A percentile compares a stretch with the other conserved stretches of the same genome.
Conservation (phyloP, 1,284 basidiomycete species). For the Fomes fomentarius region DNA sequence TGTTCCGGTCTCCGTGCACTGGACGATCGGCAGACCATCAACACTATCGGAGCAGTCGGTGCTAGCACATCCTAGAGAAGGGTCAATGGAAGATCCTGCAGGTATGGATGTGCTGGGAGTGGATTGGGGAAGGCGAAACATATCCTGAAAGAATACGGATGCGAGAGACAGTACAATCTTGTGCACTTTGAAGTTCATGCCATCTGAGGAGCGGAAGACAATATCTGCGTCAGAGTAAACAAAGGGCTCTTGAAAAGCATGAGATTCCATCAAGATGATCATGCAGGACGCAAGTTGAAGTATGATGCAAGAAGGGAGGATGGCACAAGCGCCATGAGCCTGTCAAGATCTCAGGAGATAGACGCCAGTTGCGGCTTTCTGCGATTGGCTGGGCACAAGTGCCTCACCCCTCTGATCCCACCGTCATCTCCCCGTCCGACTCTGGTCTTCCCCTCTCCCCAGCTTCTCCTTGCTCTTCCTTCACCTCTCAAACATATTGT, state of each 20-base stretch:
- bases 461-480: constrained; percentile 17
- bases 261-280: no score
- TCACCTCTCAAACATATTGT: neutral
- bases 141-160: constrained; percentile 41
- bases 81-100: no score
- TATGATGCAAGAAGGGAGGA: no score
- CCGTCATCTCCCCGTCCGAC: no score
- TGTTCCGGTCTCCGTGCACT: constrained; percentile 13
- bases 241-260: constrained; percentile 1
- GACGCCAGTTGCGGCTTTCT: constrained; percentile 29
- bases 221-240: constrained; percentile 9
- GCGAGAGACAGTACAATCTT: constrained; percentile 43
- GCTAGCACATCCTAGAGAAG: no score
- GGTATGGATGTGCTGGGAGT: no score
- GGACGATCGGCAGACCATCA: constrained; percentile 29
- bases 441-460: neutral
- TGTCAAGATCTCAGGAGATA: no score
- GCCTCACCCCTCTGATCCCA: no score
- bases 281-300: no score
- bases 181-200: constrained; percentile 39
- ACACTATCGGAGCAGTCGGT: neutral
- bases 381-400: constrained; percentile 39
- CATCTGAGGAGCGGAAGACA: constrained; percentile 40
- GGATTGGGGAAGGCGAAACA: constrained; percentile 39
- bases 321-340: no score